phyloP scores from a whole-genome alignment of 2,329 filamentous ascomycete species.

The Teratosphaeria pseudoeucalypti region DNA sequence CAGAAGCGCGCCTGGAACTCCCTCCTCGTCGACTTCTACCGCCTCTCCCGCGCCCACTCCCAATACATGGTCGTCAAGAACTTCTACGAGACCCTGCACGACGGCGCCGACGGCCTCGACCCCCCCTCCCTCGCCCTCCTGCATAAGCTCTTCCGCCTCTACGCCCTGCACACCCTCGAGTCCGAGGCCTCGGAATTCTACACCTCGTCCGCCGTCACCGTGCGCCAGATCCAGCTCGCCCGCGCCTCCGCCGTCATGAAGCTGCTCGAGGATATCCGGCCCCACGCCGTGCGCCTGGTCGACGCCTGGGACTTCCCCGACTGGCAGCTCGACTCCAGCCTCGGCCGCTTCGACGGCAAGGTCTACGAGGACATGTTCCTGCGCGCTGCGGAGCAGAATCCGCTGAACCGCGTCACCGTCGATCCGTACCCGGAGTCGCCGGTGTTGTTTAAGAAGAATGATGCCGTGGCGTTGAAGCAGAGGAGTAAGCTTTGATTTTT shows the following conservation, averaged over 20 bases:
- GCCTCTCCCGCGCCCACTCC: slow-evolving; percentile 62
- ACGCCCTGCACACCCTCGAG: slow-evolving; percentile 57
- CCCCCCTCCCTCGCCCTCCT: slow-evolving; percentile 48
- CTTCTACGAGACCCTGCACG: slow-evolving; percentile 61
- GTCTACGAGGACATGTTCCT: slow-evolving; percentile 72
- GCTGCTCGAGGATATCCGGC: slow-evolving; percentile 60
- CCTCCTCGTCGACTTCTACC: slow-evolving; percentile 67
- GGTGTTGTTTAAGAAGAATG: slow-evolving; percentile 51
- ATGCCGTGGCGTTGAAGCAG: slow-evolving; percentile 32
- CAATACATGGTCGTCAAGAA: slow-evolving; percentile 72
- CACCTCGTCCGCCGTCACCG: slow-evolving; percentile 56
- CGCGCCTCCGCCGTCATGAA: slow-evolving; percentile 58
- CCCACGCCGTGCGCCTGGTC: slow-evolving; percentile 60
- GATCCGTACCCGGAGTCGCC: slow-evolving; percentile 59
- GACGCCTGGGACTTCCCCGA: slow-evolving; percentile 70
- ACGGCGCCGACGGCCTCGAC: slow-evolving; percentile 44
- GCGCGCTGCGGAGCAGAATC: slow-evolving; percentile 61
- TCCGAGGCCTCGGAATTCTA: slow-evolving; percentile 64
- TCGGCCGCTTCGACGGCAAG: slow-evolving; percentile 62
- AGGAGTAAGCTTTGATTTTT: slow-evolving; percentile 37
- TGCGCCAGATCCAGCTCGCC: slow-evolving; percentile 61
- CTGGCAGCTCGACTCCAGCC: slow-evolving; percentile 62
- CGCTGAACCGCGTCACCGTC: slow-evolving; percentile 59
- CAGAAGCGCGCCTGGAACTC: slow-evolving; percentile 71
- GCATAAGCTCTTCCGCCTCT: slow-evolving; percentile 57